Evolutionary conservation across 139 green algal genomes (phyloP), one percentile per base, ranked within the genome.

Genomic region (Haematococcus sp.): DNA sequence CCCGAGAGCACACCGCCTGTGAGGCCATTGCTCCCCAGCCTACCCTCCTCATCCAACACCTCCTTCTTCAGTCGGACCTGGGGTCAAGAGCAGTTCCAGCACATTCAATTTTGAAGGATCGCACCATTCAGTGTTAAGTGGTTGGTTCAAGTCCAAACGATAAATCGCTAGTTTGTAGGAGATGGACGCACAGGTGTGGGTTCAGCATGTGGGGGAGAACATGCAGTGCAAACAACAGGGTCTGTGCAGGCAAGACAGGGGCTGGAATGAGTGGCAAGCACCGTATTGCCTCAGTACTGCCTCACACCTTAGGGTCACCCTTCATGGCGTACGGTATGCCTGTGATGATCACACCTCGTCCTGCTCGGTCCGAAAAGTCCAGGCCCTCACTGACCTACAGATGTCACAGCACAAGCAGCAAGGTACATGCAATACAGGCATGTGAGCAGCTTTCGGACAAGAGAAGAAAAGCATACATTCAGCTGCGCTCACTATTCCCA

Each of bases 361-460:
- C 95, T 0, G 89, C 92, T 0, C 81, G 64, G 78, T 99, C 96
- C 4, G 85, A 89, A 74, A 99, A 99, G 82, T 99, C 96, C 30
- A 99, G 85, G 16, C 96, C 96, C 84, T 99, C 96, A 73, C 90
- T 96, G 1, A 95, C 94, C 88, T 98, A 27, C 52, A 61, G 52
- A 55, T 55, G 46, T 23, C 15, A 55, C 46, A 23, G 46, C 46
- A 55, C 46, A n/a, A n/a, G n/a, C n/a, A n/a, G n/a, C n/a, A n/a
- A n/a, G n/a, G n/a, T n/a, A n/a, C n/a, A n/a, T n/a, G n/a, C n/a
- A n/a, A n/a, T 7, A 49, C 40, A 49, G 7, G 40, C 40, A 49
- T 7, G 40, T 49, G 40, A 49, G 40, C 11, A 11, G 11, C 40
- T 49, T 49, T 49, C 7, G 7, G 40, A 19, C 7, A 49, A 19